Percentiles rank a stretch among this genome's conserved stretches.
phyloP scores from a whole-genome alignment of 1,139 yeast genomes.

The Suhomyces bolitotheri region DNA sequence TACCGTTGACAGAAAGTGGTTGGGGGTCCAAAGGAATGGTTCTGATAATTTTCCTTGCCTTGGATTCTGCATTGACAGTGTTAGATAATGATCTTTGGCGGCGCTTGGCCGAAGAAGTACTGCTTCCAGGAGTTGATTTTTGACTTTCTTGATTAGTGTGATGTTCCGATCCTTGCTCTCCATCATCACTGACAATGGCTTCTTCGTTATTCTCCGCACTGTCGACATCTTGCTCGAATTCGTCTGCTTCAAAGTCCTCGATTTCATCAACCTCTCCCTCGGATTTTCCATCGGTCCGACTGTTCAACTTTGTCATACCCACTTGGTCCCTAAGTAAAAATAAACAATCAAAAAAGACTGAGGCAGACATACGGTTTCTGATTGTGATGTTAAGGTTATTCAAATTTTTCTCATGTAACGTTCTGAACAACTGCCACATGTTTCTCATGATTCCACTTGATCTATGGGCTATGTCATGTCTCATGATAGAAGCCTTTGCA shows the following conservation, averaged over 20 bases:
- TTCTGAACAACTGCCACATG: slow-evolving; percentile 83
- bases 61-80: slow-evolving; percentile 61
- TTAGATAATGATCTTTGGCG: slow-evolving; percentile 52
- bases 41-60: slow-evolving; percentile 70
- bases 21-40: slow-evolving; percentile 83
- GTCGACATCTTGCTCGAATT: slow-evolving; percentile 1
- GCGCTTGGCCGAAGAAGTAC: slow-evolving; percentile 32
- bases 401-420: slow-evolving; percentile 47
- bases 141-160: slow-evolving; percentile 21
- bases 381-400: slow-evolving; percentile 53
- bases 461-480: slow-evolving; percentile 90
- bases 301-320: slow-evolving; percentile 71
- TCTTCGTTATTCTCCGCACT: slow-evolving; percentile 29
- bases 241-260: slow-evolving; percentile 3
- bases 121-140: slow-evolving; percentile 44
- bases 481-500: slow-evolving; percentile 77
- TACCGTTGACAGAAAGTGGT: slow-evolving; percentile 53
- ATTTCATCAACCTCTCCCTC: slow-evolving; percentile 18
- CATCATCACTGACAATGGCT: slow-evolving; percentile 31
- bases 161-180: slow-evolving; percentile 18
- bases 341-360: slow-evolving; percentile 87
- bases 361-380: slow-evolving; percentile 84
- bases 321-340: slow-evolving; percentile 82
- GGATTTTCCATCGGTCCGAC: slow-evolving; percentile 23
- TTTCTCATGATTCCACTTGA: slow-evolving; percentile 93